phyloP scores from a whole-genome alignment of 768 basidiomycete species.

The Trametes sanguinea region DNA sequence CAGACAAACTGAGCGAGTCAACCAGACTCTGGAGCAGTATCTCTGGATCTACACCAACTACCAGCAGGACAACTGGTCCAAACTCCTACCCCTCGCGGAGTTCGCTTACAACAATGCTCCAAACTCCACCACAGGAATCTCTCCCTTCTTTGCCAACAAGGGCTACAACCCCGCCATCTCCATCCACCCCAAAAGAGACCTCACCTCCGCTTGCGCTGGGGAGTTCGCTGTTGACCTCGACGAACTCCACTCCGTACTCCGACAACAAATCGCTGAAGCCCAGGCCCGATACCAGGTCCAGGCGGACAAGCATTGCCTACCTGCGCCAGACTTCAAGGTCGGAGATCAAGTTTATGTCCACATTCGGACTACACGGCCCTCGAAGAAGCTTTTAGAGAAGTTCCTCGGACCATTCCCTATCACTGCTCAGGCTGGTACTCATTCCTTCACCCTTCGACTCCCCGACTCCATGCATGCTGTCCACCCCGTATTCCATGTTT shows the following conservation, averaged over 20 bases:
- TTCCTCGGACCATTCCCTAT: slow-evolving; percentile 28
- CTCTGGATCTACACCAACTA: slow-evolving; percentile 27
- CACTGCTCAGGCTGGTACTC: slow-evolving; percentile 22
- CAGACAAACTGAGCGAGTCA: slow-evolving; percentile 36
- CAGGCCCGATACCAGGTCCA: slow-evolving; percentile 16
- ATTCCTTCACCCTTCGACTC: too few relatives aligned
- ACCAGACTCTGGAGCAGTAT: slow-evolving; percentile 27
- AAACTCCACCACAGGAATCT: too few relatives aligned
- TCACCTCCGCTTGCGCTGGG: too few relatives aligned
- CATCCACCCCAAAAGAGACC: too few relatives aligned
- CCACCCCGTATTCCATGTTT: too few relatives aligned
- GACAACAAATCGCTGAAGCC: slow-evolving; percentile 19
- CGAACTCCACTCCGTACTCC: slow-evolving; percentile 7
- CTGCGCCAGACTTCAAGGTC: slow-evolving; percentile 4
- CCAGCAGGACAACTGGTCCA: too few relatives aligned
- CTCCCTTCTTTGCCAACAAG: too few relatives aligned
- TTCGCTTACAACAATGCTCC: too few relatives aligned
- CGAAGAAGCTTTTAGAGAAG: slow-evolving; percentile 30
- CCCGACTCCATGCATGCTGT: too few relatives aligned
- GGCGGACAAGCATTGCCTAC: slow-evolving; percentile 12
- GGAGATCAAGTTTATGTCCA: not conserved
- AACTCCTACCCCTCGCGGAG: too few relatives aligned
- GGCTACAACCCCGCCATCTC: too few relatives aligned
- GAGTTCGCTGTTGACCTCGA: too few relatives aligned
- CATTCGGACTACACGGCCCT: not conserved